phyloP scores from a whole-genome alignment of 805 yeast species.

The Ogataea chonburiensis region DNA sequence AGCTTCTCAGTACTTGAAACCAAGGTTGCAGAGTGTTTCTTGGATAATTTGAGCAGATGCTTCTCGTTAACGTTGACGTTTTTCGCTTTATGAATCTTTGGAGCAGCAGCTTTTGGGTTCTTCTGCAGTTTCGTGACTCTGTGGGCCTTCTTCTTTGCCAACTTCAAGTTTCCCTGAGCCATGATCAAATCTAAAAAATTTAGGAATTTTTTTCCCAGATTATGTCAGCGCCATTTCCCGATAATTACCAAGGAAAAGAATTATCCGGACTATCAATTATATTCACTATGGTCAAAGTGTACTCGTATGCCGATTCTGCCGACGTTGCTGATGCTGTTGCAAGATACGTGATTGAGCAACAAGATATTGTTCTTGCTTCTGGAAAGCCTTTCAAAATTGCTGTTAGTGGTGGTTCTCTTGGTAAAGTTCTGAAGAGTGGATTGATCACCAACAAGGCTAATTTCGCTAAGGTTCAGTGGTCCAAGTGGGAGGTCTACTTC shows the following conservation, averaged over 20 bases:
- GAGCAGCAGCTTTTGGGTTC: conserved; percentile 71
- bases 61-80: conserved; percentile 49
- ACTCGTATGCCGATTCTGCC: conserved; percentile 50
- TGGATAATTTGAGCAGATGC: conserved; percentile 51
- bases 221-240: conserved; percentile 3
- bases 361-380: conserved; percentile 53
- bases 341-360: conserved; percentile 55
- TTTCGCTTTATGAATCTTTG: conserved; percentile 66
- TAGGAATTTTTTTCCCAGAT: conserved; percentile 2
- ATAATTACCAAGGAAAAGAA: background rate
- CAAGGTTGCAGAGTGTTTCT: conserved; percentile 54
- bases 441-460: conserved; percentile 55
- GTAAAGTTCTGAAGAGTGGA: conserved; percentile 66
- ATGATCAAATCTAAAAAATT: conserved; percentile 33
- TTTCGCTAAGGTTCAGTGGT: conserved; percentile 55
- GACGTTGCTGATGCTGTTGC: conserved; percentile 71
- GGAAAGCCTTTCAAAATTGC: conserved; percentile 64
- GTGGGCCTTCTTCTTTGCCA: conserved; percentile 45
- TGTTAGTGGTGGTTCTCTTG: conserved; percentile 88
- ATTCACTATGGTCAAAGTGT: conserved; percentile 35
- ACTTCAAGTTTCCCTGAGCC: conserved; percentile 75
- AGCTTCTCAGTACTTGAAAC: conserved; percentile 74
- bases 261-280: conserved; percentile 2
- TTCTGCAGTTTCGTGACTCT: conserved; percentile 64
- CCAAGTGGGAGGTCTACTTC: conserved; percentile 77